phyloP scores from a whole-genome alignment of 805 yeast genomes.

The Nematodospora valgi region DNA sequence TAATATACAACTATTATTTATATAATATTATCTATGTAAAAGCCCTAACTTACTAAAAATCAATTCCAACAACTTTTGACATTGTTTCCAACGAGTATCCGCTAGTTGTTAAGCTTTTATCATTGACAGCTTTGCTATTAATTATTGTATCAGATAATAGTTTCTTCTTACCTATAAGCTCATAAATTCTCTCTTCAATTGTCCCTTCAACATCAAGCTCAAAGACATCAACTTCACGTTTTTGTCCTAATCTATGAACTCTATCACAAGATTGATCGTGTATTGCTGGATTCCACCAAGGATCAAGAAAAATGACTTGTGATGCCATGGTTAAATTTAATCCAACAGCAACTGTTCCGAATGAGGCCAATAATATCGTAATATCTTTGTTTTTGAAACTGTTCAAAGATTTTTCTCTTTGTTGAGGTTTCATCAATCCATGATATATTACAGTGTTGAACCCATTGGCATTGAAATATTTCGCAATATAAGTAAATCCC shows the following conservation, averaged over 20 bases:
- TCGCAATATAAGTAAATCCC: conserved; percentile 83
- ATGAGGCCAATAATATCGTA: conserved; percentile 81
- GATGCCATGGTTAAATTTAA: conserved; percentile 94
- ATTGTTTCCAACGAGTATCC: too few relatives aligned
- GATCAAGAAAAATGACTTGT: conserved; percentile 84
- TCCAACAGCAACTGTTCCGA: conserved; percentile 98
- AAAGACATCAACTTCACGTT: conserved; percentile 59
- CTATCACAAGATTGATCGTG: conserved; percentile 83
- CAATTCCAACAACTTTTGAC: too few relatives aligned
- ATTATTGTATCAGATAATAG: conserved; percentile 26
- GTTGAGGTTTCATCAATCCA: conserved; percentile 87
- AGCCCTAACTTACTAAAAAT: too few relatives aligned
- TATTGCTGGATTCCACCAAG: conserved; percentile 80
- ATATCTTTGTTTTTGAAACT: conserved; percentile 75
- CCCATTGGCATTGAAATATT: conserved; percentile 58
- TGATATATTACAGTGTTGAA: conserved; percentile 78
- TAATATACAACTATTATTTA: too few relatives aligned
- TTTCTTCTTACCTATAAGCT: conserved; percentile 73
- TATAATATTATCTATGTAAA: too few relatives aligned
- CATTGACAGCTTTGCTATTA: too few relatives aligned
- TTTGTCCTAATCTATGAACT: conserved; percentile 86
- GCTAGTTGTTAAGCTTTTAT: too few relatives aligned
- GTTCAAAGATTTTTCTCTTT: conserved; percentile 89
- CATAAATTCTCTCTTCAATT: conserved; percentile 79
- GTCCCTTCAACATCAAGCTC: conserved; percentile 73